Evolutionary conservation across 2,329 filamentous ascomycete species (phyloP).

Genomic region (Neodidymelliopsis sp.): DNA sequence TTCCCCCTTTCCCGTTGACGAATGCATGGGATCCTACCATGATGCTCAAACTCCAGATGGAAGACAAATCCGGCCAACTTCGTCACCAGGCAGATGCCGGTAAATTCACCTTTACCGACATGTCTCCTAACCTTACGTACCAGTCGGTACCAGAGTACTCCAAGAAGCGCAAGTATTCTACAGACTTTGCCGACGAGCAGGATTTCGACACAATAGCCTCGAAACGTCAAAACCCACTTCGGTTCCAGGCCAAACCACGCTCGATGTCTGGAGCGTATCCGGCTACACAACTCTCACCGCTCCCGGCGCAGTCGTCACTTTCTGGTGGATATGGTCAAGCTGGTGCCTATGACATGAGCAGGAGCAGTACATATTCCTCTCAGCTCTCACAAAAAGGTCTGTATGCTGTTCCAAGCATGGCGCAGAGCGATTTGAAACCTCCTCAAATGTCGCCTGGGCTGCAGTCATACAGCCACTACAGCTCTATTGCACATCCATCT

Average conservation of each 20-base stretch:
- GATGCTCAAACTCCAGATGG: slow-evolving; percentile 66
- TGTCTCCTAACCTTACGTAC: slow-evolving; percentile 44
- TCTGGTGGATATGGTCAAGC: slow-evolving; percentile 46
- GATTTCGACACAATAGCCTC: slow-evolving; percentile 37
- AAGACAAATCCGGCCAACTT: slow-evolving; percentile 63
- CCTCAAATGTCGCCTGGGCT: slow-evolving; percentile 46
- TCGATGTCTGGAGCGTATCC: slow-evolving; percentile 44
- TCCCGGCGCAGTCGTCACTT: slow-evolving; percentile 47
- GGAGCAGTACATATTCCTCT: slow-evolving; percentile 39
- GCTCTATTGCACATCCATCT: slow-evolving; percentile 53
- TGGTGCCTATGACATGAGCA: slow-evolving; percentile 50
- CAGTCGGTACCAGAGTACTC: slow-evolving; percentile 38
- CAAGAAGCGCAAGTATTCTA: slow-evolving; percentile 45
- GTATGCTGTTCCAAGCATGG: slow-evolving; percentile 40
- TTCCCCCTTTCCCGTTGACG: slow-evolving; percentile 69
- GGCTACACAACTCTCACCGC: slow-evolving; percentile 46
- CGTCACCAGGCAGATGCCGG: slow-evolving; percentile 64
- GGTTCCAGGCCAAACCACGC: slow-evolving; percentile 46
- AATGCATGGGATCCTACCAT: slow-evolving; percentile 64
- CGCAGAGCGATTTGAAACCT: slow-evolving; percentile 42
- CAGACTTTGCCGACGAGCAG: slow-evolving; percentile 36
- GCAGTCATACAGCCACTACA: slow-evolving; percentile 53
- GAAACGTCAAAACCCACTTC: slow-evolving; percentile 51
- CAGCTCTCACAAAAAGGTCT: slow-evolving; percentile 47
- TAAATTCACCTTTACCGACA: slow-evolving; percentile 67